These are phyloP conservation scores for Colletotrichum zoysiae DNA, from an alignment of 2,329 filamentous ascomycete genomes.

Conservation along the genomic window DNA sequence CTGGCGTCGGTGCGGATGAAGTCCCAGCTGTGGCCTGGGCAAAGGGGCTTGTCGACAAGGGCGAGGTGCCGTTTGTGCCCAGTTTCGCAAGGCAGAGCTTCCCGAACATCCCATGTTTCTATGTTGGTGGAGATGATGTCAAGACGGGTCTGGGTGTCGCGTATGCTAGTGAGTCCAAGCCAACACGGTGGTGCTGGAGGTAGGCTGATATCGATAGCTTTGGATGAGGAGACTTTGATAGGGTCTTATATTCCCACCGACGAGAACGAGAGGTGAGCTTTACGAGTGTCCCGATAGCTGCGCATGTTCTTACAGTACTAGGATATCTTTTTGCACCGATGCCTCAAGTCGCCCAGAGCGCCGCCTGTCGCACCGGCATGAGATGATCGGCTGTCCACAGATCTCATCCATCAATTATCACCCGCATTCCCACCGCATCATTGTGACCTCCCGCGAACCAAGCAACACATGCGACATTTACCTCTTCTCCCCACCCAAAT, in stretches of 20 bases:
- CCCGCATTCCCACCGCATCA: slow-evolving; percentile 54
- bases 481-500: slow-evolving; percentile 54
- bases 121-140: slow-evolving; percentile 54
- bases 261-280: slow-evolving; percentile 55
- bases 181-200: neutral
- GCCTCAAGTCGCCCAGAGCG: slow-evolving; percentile 34
- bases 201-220: slow-evolving; percentile 47
- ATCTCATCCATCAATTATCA: slow-evolving; percentile 64
- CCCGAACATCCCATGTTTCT: slow-evolving; percentile 56
- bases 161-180: slow-evolving; percentile 58
- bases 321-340: slow-evolving; percentile 37
- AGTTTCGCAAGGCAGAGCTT: slow-evolving; percentile 46
- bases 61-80: slow-evolving; percentile 53
- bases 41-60: slow-evolving; percentile 55
- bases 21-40: slow-evolving; percentile 54
- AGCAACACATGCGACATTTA: slow-evolving; percentile 51
- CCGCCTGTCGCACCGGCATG: slow-evolving; percentile 44
- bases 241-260: slow-evolving; percentile 60
- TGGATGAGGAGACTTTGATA: slow-evolving; percentile 52
- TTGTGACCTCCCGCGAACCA: slow-evolving; percentile 57
- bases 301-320: slow-evolving; percentile 7
- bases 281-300: too few relatives aligned
- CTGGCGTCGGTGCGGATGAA: slow-evolving; percentile 44
- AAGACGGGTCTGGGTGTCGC: slow-evolving; percentile 57
- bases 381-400: slow-evolving; percentile 55